Evolutionary conservation across 2,329 filamentous ascomycete genomes (phyloP).

Genomic region (Alternaria viburni): DNA sequence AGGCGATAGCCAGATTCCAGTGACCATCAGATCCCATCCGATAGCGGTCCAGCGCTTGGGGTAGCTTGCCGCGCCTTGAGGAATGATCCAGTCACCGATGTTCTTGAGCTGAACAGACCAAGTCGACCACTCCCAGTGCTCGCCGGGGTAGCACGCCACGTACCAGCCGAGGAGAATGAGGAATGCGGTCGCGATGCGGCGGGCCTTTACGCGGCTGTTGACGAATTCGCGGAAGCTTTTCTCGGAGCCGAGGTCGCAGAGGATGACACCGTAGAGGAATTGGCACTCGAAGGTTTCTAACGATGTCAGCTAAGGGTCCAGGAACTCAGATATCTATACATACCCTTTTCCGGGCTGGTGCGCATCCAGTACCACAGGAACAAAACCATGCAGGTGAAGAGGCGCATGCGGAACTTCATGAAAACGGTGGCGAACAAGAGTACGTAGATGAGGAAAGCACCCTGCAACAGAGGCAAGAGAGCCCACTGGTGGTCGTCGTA

Average conservation of each 20-base stretch:
- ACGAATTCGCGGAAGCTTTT: constrained; percentile 55
- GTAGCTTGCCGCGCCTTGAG: constrained; percentile 54
- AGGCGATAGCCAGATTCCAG: constrained; percentile 60
- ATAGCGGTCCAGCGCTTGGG: constrained; percentile 54
- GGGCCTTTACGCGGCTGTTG: constrained; percentile 43
- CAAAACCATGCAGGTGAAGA: constrained; percentile 55
- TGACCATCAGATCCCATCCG: constrained; percentile 57
- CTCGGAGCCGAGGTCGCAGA: constrained; percentile 59
- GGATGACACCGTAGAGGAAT: constrained; percentile 59
- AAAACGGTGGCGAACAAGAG: constrained; percentile 56
- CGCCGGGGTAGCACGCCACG: constrained; percentile 58
- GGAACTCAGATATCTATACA: constrained; percentile 12
- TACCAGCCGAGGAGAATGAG: constrained; percentile 55
- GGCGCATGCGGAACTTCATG: constrained; percentile 57
- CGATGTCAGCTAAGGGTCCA: constrained; percentile 10
- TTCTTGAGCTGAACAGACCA: constrained; percentile 57
- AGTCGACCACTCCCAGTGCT: constrained; percentile 56
- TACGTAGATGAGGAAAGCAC: constrained; percentile 60
- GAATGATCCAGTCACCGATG: constrained; percentile 54
- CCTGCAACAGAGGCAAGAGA: constrained; percentile 57
- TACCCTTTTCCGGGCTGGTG: constrained; percentile 54
- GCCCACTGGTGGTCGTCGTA: constrained; percentile 65
- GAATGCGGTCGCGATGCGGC: constrained; percentile 47
- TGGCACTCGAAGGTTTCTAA: constrained; percentile 62
- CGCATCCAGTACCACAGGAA: constrained; percentile 59